Conservation (phyloP, 495 filamentous ascomycete species). For the Xylaria castorea region DNA sequence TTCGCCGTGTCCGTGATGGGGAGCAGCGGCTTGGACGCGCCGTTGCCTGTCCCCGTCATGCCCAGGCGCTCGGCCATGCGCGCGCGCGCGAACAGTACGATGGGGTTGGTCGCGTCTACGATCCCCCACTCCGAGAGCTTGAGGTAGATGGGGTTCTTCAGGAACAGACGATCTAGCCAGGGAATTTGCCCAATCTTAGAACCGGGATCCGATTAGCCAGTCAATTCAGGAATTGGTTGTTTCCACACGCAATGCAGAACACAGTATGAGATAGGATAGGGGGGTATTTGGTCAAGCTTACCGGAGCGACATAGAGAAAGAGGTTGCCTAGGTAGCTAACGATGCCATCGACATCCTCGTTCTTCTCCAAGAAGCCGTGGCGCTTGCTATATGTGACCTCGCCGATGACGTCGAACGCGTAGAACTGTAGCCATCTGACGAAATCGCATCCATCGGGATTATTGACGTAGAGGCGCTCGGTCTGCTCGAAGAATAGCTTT, state of each 20-base stretch:
- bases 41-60: slow-evolving; percentile 24
- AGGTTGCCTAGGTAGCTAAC: slow-evolving; percentile 60
- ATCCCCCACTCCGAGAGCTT: slow-evolving; percentile 55
- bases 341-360: slow-evolving; percentile 69
- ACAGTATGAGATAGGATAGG: not conserved
- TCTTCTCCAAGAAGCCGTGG: slow-evolving; percentile 68
- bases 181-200: slow-evolving; percentile 66
- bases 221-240: not conserved
- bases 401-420: slow-evolving; percentile 79
- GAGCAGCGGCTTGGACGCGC: slow-evolving; percentile 45
- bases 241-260: not conserved
- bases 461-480: slow-evolving; percentile 63
- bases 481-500: slow-evolving; percentile 67
- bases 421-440: slow-evolving; percentile 77
- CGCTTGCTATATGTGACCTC: slow-evolving; percentile 70
- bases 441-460: slow-evolving; percentile 65
- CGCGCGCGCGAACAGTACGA: slow-evolving; percentile 64
- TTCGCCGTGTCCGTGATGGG: slow-evolving; percentile 47
- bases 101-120: slow-evolving; percentile 65
- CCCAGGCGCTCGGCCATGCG: slow-evolving; percentile 61
- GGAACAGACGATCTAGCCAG: slow-evolving; percentile 63
- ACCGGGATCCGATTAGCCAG: slow-evolving; percentile 44
- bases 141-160: slow-evolving; percentile 66
- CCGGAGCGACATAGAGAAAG: slow-evolving; percentile 67
- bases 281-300: slow-evolving; percentile 35